Conservation (phyloP, 2,329 filamentous ascomycete species). For the Huntiella savannae region DNA sequence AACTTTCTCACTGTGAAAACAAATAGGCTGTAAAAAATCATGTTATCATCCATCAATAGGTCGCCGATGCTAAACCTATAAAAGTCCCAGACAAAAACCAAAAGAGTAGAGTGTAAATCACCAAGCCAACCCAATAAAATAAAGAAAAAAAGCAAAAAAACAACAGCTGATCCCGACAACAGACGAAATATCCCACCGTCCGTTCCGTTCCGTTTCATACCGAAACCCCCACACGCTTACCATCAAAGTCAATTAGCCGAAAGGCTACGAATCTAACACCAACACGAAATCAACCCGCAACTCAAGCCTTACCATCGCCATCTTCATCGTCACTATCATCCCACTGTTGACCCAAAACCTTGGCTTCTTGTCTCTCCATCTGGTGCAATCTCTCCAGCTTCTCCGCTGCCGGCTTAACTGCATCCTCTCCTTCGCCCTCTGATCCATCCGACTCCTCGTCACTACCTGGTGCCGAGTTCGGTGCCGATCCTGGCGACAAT, state of each 20-base stretch:
- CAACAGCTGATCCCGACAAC: neutral
- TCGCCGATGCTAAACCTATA: no score
- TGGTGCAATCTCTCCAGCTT: slow-evolving; percentile 30
- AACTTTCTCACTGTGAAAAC: no score
- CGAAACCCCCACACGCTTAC: neutral
- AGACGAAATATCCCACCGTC: neutral
- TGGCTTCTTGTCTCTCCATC: slow-evolving; percentile 41
- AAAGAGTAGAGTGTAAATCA: neutral
- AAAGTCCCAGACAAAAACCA: no score
- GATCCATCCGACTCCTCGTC: slow-evolving; percentile 21
- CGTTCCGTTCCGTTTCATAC: neutral
- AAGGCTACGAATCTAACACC: neutral
- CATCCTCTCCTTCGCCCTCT: slow-evolving; percentile 27
- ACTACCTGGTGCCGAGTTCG: slow-evolving; percentile 17
- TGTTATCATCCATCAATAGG: no score
- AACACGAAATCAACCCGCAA: neutral
- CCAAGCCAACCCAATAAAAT: neutral
- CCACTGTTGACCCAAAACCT: slow-evolving; percentile 25
- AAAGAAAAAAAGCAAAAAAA: neutral
- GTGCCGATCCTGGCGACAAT: neutral
- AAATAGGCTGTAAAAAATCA: no score
- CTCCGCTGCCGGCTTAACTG: slow-evolving; percentile 27
- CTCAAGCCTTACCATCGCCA: neutral
- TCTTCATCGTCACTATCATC: slow-evolving; percentile 23
- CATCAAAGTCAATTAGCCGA: neutral